phyloP scores from a whole-genome alignment of 73 alveolate genomes.

The Tetrahymena thermophila region DNA sequence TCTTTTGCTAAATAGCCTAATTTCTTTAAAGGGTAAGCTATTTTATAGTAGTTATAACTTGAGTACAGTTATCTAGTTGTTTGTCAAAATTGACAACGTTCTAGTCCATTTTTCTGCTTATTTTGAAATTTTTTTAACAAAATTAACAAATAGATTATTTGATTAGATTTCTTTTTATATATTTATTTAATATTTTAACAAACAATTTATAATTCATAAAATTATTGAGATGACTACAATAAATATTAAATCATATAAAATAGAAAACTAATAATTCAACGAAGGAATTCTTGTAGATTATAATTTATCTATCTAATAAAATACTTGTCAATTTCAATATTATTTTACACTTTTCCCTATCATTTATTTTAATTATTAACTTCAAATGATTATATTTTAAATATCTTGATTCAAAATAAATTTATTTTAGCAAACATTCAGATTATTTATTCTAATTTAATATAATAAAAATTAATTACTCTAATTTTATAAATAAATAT shows the following conservation, averaged over 20 bases:
- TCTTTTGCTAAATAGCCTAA: background rate
- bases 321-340: background rate
- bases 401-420: too few relatives aligned
- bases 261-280: background rate
- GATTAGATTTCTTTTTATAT: background rate
- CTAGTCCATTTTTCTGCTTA: background rate
- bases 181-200: background rate
- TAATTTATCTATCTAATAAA: too few relatives aligned
- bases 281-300: background rate
- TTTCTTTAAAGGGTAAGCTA: background rate
- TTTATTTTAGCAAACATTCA: too few relatives aligned
- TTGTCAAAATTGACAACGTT: background rate
- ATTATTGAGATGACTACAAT: background rate
- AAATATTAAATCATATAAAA: too few relatives aligned
- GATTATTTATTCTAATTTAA: too few relatives aligned
- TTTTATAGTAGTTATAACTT: background rate
- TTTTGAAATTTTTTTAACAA: too few relatives aligned
- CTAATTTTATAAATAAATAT: too few relatives aligned
- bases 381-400: too few relatives aligned
- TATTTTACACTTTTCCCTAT: background rate
- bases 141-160: background rate
- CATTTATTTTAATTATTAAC: too few relatives aligned
- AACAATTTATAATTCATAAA: background rate
- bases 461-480: too few relatives aligned
- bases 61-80: background rate